Evolutionary conservation across 1,284 basidiomycete genomes (phyloP), one percentile per base, ranked within the genome.

Genomic region (Malassezia japonica): DNA sequence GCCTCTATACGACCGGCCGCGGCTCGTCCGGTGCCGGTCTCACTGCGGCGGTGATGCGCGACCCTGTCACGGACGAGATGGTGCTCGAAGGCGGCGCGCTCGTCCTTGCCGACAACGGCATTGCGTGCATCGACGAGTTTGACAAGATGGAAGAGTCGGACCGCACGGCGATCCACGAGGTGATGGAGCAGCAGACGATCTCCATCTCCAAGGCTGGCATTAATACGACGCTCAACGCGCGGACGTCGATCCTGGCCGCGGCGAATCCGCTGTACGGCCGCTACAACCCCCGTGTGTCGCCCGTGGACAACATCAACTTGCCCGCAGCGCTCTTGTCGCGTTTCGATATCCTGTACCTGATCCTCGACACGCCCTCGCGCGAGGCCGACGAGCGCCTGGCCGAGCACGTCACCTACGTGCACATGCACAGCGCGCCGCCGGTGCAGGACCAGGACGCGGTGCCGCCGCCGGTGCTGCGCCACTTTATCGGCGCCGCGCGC

Each of bases 181-280:
- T 98, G 50, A 99, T 99, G 94, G 92, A 99, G 75, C 92, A 99
- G 72, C 92, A 99, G 75, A 99, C 94, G 1, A 98, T 99, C 59
- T 95, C 89, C 2, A 99, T 99, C 62, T 91, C 90, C 37, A 99
- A 99, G 76, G 94, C 94, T 2, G 94, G 94, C 18, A 99, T 99
- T 74, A 94, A 90, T 0, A 98, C 94, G 0, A 98, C 94, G 0
- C 79, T 98, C 32, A 99, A 98, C 68, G 94, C 94, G n/a, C 83
- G 94, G 33, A 95, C 92, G 0, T 96, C 94, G 8, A 89, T 99
- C 66, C 82, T 98, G 9, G 94, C 94, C 0, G 94, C 94, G 7
- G 94, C 94, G 36, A 99, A 99, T 75, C 94, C 94, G 35, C 79
- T 98, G 0, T 98, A 94, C 68, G 94, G 94, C 13, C 84, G 94